Percentiles rank a stretch among this genome's conserved stretches.
These are phyloP conservation scores for Pisolithus tinctorius DNA, from an alignment of 768 basidiomycete species.

Conservation along the genomic window DNA sequence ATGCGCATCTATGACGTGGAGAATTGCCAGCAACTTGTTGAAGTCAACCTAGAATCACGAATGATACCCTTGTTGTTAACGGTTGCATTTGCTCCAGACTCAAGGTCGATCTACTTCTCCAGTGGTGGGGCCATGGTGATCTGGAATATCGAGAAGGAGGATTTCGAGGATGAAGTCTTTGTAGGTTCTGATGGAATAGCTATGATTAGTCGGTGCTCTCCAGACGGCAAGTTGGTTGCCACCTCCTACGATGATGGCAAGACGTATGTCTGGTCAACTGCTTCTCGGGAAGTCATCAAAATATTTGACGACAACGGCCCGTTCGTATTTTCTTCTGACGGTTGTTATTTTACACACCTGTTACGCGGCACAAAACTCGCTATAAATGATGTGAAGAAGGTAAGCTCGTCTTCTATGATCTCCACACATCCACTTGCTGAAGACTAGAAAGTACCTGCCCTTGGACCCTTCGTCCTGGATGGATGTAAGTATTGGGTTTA, in stretches of 20 bases:
- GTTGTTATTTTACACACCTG: background rate
- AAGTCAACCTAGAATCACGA: background rate
- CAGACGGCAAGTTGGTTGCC: slow-evolving; percentile 6
- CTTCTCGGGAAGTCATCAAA: background rate
- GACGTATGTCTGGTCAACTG: slow-evolving; percentile 9
- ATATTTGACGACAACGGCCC: slow-evolving; percentile 68
- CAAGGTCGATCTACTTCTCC: slow-evolving; percentile 7
- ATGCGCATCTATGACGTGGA: slow-evolving; percentile 1
- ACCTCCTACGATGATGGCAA: slow-evolving; percentile 6
- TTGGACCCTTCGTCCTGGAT: background rate
- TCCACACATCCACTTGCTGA: background rate
- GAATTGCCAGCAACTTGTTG: background rate
- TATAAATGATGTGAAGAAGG: background rate
- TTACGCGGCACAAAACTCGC: background rate
- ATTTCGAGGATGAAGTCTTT: slow-evolving; percentile 1
- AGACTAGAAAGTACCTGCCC: background rate
- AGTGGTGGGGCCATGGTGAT: slow-evolving; percentile 5
- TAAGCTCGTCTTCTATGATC: background rate
- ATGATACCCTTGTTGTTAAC: background rate
- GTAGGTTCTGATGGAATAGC: background rate
- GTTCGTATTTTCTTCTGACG: slow-evolving; percentile 1
- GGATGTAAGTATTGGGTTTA: background rate
- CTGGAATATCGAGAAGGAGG: slow-evolving; percentile 8
- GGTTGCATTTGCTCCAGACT: slow-evolving; percentile 8
- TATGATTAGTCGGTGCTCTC: slow-evolving; percentile 9